A percentile compares a stretch with the other conserved stretches of the same genome.
phyloP scores from a whole-genome alignment of 2,329 filamentous ascomycete species.

The Cladorrhinum sp. region DNA sequence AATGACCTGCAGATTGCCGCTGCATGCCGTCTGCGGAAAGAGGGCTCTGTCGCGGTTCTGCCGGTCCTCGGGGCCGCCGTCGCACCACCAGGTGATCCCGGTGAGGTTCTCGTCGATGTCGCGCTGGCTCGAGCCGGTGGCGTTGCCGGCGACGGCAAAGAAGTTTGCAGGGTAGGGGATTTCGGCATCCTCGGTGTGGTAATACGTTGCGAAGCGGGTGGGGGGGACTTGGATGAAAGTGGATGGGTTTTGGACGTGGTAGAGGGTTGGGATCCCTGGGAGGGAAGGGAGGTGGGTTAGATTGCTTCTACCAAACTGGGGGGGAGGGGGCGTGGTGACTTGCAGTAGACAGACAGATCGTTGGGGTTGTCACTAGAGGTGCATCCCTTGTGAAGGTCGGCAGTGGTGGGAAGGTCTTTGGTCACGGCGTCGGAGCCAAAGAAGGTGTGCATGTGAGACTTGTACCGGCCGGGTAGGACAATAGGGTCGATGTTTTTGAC shows the following conservation, averaged over 20 bases:
- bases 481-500: conserved; percentile 46
- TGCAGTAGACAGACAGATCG: conserved; percentile 44
- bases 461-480: conserved; percentile 40
- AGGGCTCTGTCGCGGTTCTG: conserved; percentile 28
- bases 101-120: conserved; percentile 32
- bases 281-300: too few species aligned
- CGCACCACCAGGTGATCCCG: conserved; percentile 37
- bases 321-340: too few species aligned
- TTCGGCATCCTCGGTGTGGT: conserved; percentile 43
- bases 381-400: conserved; percentile 38
- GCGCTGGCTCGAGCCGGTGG: conserved; percentile 35
- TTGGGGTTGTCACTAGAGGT: conserved; percentile 44
- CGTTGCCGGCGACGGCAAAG: conserved; percentile 41
- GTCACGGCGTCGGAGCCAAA: conserved; percentile 44
- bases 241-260: conserved; percentile 37
- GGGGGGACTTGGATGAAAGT: conserved; percentile 38
- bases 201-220: conserved; percentile 45
- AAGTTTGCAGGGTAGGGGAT: conserved; percentile 45
- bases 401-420: conserved; percentile 35
- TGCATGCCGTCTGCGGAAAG: conserved; percentile 38
- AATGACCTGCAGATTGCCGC: conserved; percentile 40
- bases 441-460: conserved; percentile 44
- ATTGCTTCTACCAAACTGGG: too few species aligned
- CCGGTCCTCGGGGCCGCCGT: conserved; percentile 31
- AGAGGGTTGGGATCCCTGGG: conserved; percentile 44